phyloP scores from a whole-genome alignment of 1,284 basidiomycete genomes.

The Ceratobasidium sp. region DNA sequence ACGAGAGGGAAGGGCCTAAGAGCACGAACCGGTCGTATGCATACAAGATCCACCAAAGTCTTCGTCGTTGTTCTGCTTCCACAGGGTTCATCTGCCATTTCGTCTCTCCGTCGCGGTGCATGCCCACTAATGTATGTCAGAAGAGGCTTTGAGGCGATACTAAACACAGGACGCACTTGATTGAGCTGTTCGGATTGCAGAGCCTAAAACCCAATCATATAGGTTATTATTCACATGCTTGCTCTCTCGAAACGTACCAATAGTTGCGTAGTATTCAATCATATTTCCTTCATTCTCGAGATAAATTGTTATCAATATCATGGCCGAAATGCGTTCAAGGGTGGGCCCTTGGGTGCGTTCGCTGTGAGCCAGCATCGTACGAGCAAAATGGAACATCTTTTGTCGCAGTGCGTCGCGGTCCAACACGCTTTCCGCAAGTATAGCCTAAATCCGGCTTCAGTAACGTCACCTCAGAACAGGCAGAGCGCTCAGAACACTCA shows the following conservation, averaged over 20 bases:
- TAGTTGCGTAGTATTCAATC: slow-evolving; percentile 32
- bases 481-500: neutral
- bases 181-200: slow-evolving; percentile 37
- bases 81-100: slow-evolving; percentile 40
- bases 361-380: slow-evolving; percentile 28
- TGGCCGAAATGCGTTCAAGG: slow-evolving; percentile 33
- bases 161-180: slow-evolving; percentile 10
- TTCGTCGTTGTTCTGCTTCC: slow-evolving; percentile 37
- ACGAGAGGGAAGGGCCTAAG: neutral
- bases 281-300: slow-evolving; percentile 41
- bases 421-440: slow-evolving; percentile 26
- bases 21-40: slow-evolving; percentile 32
- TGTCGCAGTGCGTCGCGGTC: slow-evolving; percentile 23
- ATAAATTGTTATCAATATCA: slow-evolving; percentile 40
- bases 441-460: slow-evolving; percentile 18
- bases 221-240: neutral
- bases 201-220: slow-evolving; percentile 15
- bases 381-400: slow-evolving; percentile 37
- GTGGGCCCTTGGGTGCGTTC: slow-evolving; percentile 37
- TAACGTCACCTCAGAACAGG: neutral
- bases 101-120: slow-evolving; percentile 35
- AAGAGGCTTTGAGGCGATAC: neutral
- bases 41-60: slow-evolving; percentile 39
- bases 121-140: slow-evolving; percentile 17
- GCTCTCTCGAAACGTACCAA: neutral